phyloP scores from a whole-genome alignment of 2,329 filamentous ascomycete species.

The Hirsutella rhossiliensis region DNA sequence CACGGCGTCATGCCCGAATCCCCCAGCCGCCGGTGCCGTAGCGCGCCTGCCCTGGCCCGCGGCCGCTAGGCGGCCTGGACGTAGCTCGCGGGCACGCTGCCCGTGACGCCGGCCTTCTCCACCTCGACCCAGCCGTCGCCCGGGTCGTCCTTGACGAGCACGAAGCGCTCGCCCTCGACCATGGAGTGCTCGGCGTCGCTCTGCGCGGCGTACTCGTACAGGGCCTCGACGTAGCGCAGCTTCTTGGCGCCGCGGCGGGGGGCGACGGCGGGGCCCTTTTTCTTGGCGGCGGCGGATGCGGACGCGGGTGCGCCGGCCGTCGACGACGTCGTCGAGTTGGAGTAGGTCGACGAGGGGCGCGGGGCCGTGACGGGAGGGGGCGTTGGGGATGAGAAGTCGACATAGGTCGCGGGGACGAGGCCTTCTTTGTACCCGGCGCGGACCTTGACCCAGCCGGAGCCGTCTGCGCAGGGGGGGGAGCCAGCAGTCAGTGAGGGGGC shows the following conservation, averaged over 20 bases:
- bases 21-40: no score
- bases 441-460: conserved; percentile 83
- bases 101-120: conserved; percentile 75
- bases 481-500: background rate
- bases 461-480: conserved; percentile 46
- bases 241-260: conserved; percentile 88
- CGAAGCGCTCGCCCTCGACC: conserved; percentile 81
- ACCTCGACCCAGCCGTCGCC: conserved; percentile 97
- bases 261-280: conserved; percentile 85
- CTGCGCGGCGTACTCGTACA: conserved; percentile 85
- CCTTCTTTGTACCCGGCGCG: conserved; percentile 65
- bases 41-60: no score
- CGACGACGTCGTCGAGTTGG: conserved; percentile 46
- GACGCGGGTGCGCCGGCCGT: conserved; percentile 9
- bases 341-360: conserved; percentile 67
- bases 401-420: conserved; percentile 76
- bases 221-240: conserved; percentile 79
- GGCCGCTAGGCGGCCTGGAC: conserved; percentile 54
- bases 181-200: conserved; percentile 84
- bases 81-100: conserved; percentile 90
- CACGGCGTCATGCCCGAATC: no score
- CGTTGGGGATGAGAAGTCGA: conserved; percentile 49
- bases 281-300: conserved; percentile 42
- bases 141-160: conserved; percentile 74
- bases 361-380: conserved; percentile 26